Evolutionary conservation across 2,329 filamentous ascomycete species (phyloP).

Genomic region (Neospermospora avenae): DNA sequence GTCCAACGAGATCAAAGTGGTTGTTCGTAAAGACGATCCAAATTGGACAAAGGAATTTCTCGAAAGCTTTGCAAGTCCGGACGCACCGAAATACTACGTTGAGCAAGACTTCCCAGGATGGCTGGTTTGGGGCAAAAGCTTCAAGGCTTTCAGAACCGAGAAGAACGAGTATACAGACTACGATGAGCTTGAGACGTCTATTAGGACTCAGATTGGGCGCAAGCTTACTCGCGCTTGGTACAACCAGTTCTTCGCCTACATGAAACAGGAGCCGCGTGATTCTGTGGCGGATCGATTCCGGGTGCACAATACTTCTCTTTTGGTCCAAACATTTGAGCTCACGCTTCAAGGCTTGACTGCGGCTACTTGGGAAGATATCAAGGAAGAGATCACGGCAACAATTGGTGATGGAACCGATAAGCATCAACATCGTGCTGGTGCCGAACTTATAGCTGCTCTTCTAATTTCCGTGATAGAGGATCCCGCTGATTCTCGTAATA

Average conservation of each 20-base stretch:
- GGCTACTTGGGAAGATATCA: conserved; percentile 82
- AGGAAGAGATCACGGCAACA: conserved; percentile 71
- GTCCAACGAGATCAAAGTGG: conserved; percentile 67
- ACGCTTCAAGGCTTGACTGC: conserved; percentile 76
- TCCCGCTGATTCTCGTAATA: conserved; percentile 66
- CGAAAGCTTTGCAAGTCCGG: conserved; percentile 70
- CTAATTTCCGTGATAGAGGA: conserved; percentile 79
- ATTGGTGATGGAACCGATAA: conserved; percentile 95
- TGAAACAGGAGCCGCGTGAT: conserved; percentile 95
- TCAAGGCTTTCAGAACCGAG: conserved; percentile 74
- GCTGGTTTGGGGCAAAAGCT: conserved; percentile 90
- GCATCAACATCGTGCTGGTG: conserved; percentile 92
- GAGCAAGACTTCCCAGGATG: conserved; percentile 92
- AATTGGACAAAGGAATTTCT: conserved; percentile 79
- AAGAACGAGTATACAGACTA: conserved; percentile 65
- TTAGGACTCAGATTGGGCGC: conserved; percentile 75
- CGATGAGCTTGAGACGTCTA: conserved; percentile 72
- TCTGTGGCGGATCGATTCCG: conserved; percentile 78
- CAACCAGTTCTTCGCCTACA: conserved; percentile 79
- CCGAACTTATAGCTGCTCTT: conserved; percentile 87
- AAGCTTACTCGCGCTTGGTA: conserved; percentile 84
- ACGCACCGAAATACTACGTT: conserved; percentile 77
- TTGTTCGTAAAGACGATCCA: conserved; percentile 70
- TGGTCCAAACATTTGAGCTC: conserved; percentile 87
- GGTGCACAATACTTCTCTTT: conserved; percentile 79